A percentile compares a stretch with the other conserved stretches of the same genome.
Evolutionary conservation across 306 rosid species (phyloP).

Genomic region (Hylodesmum podocarpum): DNA sequence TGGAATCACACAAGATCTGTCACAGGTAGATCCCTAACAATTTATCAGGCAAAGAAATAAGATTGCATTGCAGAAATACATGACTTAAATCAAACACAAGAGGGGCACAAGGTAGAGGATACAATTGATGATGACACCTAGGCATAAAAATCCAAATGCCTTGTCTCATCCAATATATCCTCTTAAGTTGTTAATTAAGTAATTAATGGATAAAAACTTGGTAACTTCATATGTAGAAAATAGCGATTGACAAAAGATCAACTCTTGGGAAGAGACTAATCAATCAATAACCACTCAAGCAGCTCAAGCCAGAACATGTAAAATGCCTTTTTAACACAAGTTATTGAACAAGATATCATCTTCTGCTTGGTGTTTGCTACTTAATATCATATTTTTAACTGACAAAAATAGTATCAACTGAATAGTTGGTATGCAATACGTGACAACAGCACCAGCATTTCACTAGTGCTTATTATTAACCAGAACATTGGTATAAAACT

Average conservation of each 20-base stretch:
- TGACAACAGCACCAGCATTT: not conserved
- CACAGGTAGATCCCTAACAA: not conserved
- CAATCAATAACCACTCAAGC: not conserved
- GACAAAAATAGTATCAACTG: not conserved
- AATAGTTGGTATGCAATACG: not conserved
- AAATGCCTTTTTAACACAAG: not conserved
- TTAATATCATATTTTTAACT: not conserved
- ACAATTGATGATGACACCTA: not conserved
- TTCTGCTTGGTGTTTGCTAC: not conserved
- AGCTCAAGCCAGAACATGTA: not conserved
- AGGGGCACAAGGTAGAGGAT: not conserved
- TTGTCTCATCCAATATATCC: not conserved
- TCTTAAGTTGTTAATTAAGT: not conserved
- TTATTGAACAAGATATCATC: not conserved
- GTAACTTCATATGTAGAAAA: not conserved
- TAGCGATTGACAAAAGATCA: not conserved
- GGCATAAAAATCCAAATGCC: not conserved
- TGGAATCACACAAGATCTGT: not conserved
- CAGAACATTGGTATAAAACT: not conserved
- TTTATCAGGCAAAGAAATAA: conserved; percentile 1
- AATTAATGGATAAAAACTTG: not conserved
- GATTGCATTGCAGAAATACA: not conserved
- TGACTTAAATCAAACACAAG: not conserved
- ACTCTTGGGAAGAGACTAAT: not conserved
- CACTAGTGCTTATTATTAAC: not conserved